Evolutionary conservation across 2,329 filamentous ascomycete species (phyloP), one percentile per base, ranked within the genome.

Genomic region (Arachnomyces sp.): DNA sequence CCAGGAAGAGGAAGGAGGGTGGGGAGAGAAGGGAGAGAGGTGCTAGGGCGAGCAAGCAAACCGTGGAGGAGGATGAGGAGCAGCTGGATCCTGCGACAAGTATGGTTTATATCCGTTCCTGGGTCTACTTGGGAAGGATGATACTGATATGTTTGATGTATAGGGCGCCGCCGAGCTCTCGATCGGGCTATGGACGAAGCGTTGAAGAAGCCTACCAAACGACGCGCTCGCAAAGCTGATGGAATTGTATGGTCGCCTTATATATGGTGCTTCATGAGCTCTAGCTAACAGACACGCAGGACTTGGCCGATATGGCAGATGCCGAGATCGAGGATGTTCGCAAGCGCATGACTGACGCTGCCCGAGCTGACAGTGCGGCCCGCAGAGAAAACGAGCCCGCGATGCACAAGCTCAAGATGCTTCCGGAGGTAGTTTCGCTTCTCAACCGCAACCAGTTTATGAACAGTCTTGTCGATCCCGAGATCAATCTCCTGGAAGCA

Each of bases 401-500:
- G 21, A 78, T 88, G 44, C 83, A 94, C 68, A 98, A 98, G 69
- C 77, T 98, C 34, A 88, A 89, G 67, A 82, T 98, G 51, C 78
- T 98, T 12, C 89, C 90, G 1, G 84, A 95, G 60, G 92, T 98
- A 11, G 82, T 89, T 34, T 80, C 81, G 32, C 74, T 96, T 14
- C 75, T 98, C 44, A 95, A 93, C 62, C 85, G 88, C 55, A 94
- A 90, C 63, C 87, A 67, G 39, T 69, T 85, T 39, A 78, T 90
- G 18, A 86, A 86, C 51, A 84, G 85, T 21, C 81, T 96, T 36
- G 80, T 95, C 31, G 90, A 95, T 51, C 90, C 90, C 0, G 92
- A 98, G 57, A 93, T 84, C 57, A 95, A 96, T 67, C 84, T 98
- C 47, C 71, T 98, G 30, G 87, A 94, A 64, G 86, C 89, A 11